A percentile compares a stretch with the other conserved stretches of the same genome.
Evolutionary conservation across 257 asterid genomes (phyloP).

Genomic region (Forsythia suspensa): DNA sequence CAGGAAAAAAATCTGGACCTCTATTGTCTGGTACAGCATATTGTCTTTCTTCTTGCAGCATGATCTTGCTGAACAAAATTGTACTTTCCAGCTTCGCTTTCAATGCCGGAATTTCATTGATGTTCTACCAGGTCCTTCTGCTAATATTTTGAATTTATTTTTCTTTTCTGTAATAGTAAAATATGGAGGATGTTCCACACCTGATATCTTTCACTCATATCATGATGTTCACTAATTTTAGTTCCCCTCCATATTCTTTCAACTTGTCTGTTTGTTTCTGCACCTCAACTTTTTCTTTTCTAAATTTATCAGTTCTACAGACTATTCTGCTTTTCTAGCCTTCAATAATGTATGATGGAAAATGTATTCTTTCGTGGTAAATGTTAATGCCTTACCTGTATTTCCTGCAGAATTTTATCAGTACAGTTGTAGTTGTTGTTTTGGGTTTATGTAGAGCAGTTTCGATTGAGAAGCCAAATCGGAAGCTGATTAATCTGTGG

Average conservation of each 20-base stretch:
- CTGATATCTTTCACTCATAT: not conserved
- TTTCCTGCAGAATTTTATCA: constrained; percentile 45
- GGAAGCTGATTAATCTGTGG: constrained; percentile 51
- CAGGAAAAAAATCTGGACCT: constrained; percentile 39
- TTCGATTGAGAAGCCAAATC: constrained; percentile 40
- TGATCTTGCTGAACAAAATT: constrained; percentile 52
- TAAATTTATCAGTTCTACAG: not conserved
- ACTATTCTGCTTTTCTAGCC: not conserved
- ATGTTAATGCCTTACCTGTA: constrained; percentile 1
- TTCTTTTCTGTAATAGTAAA: not conserved
- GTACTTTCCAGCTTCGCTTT: constrained; percentile 46
- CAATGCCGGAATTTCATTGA: constrained; percentile 50
- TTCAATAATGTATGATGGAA: not conserved
- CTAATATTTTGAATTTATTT: not conserved
- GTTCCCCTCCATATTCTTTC: not conserved
- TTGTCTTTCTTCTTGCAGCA: constrained; percentile 52
- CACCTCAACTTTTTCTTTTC: not conserved
- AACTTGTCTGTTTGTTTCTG: not conserved
- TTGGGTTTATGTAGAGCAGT: constrained; percentile 48
- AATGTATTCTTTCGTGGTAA: not conserved
- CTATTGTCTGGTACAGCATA: constrained; percentile 46
- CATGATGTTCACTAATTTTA: not conserved
- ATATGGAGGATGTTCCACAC: not conserved
- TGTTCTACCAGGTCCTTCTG: constrained; percentile 48
- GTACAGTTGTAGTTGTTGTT: constrained; percentile 36